These are phyloP conservation scores for Plasmopara viticola DNA, from an alignment of 352 stramenopile species.

Conservation along the genomic window DNA sequence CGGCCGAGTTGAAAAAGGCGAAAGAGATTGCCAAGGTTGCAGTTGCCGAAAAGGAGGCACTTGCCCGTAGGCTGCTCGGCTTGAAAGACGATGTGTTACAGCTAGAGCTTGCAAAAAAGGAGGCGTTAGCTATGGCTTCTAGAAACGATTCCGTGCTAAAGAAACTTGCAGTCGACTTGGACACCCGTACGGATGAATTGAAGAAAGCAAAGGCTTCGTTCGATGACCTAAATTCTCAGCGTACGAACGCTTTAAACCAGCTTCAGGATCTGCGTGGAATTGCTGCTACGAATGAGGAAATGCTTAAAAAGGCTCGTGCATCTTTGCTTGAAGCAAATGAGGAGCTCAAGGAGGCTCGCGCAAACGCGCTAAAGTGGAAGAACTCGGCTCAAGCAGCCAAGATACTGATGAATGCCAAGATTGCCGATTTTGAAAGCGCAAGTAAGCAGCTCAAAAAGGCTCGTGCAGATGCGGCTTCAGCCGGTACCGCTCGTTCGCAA, in stretches of 20 bases:
- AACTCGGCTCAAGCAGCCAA: slow-evolving; percentile 56
- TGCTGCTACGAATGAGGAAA: slow-evolving; percentile 44
- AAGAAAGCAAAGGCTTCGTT: slow-evolving; percentile 29
- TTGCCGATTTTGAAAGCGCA: slow-evolving; percentile 52
- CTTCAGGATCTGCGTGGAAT: slow-evolving; percentile 37
- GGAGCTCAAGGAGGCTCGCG: slow-evolving; percentile 69
- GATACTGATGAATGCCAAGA: slow-evolving; percentile 56
- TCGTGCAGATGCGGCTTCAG: slow-evolving; percentile 38
- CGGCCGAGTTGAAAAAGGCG: slow-evolving; percentile 26
- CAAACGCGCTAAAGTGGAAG: slow-evolving; percentile 68
- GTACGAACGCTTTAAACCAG: slow-evolving; percentile 25
- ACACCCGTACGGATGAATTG: slow-evolving; percentile 26
- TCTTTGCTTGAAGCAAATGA: slow-evolving; percentile 65
- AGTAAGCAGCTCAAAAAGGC: slow-evolving; percentile 57
- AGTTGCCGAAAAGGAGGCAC: slow-evolving; percentile 37
- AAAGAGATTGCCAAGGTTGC: slow-evolving; percentile 18
- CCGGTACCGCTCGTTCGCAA: slow-evolving; percentile 42
- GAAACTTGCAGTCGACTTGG: slow-evolving; percentile 31
- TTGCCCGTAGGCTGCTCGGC: slow-evolving; percentile 21
- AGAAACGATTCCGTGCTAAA: slow-evolving; percentile 27
- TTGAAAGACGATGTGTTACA: slow-evolving; percentile 54
- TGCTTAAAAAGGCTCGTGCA: slow-evolving; percentile 64
- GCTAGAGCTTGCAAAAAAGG: slow-evolving; percentile 36
- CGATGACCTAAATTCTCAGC: slow-evolving; percentile 28
- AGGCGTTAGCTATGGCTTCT: slow-evolving; percentile 25